These are phyloP conservation scores for Mortierella sp. DNA, from an alignment of 371 early-diverging fungal species.

Conservation along the genomic window DNA sequence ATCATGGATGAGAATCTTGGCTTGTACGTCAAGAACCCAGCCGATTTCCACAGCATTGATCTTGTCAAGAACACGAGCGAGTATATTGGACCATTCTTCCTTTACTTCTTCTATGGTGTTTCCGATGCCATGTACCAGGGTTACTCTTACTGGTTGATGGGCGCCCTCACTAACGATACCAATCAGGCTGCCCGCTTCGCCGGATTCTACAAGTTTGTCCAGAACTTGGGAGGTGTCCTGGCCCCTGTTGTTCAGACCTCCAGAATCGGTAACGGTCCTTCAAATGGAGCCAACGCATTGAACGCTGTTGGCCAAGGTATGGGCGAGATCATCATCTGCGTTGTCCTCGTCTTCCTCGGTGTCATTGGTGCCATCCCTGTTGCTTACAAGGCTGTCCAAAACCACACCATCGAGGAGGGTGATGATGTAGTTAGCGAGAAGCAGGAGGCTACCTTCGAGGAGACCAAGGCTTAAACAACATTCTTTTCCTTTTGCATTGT, in stretches of 20 bases:
- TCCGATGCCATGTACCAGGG: conserved; percentile 78
- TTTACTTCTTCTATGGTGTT: conserved; percentile 75
- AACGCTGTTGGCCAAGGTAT: conserved; percentile 31
- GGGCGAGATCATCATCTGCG: conserved; percentile 44
- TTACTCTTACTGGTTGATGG: conserved; percentile 83
- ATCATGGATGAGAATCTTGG: background rate
- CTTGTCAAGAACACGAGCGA: conserved; percentile 54
- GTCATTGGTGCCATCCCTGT: conserved; percentile 47
- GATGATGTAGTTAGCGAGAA: conserved; percentile 31
- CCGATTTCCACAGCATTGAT: conserved; percentile 42
- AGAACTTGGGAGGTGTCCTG: conserved; percentile 52
- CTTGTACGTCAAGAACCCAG: conserved; percentile 35
- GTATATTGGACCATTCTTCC: conserved; percentile 68
- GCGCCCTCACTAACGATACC: conserved; percentile 79
- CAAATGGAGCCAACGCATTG: conserved; percentile 15
- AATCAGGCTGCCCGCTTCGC: conserved; percentile 75
- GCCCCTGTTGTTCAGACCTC: conserved; percentile 53
- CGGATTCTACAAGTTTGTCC: conserved; percentile 60
- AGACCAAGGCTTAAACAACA: conserved; percentile 37
- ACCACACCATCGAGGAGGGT: conserved; percentile 44
- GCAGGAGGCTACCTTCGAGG: conserved; percentile 29
- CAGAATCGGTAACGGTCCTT: conserved; percentile 43
- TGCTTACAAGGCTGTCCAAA: conserved; percentile 50
- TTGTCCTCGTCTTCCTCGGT: conserved; percentile 47
- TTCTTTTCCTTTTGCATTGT: too few relatives aligned